These are phyloP conservation scores for Daldinia decipiens DNA, from an alignment of 495 filamentous ascomycete genomes.

Conservation along the genomic window DNA sequence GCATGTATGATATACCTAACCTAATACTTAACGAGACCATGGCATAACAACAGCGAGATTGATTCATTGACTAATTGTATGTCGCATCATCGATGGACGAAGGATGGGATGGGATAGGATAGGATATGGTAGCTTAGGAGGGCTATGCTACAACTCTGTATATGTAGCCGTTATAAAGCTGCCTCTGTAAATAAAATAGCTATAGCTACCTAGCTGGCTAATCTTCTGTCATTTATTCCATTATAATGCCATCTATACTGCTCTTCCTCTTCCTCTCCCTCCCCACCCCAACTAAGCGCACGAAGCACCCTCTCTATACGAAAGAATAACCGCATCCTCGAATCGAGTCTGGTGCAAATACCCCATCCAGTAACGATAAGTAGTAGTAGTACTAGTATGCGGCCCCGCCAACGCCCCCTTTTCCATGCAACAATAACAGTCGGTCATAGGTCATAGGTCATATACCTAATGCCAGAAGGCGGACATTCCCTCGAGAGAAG, in stretches of 20 bases:
- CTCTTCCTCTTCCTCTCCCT: neutral
- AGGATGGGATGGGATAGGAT: neutral
- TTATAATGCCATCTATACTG: slow-evolving; percentile 12
- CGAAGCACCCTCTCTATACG: neutral
- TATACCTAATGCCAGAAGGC: neutral
- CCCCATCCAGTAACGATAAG: slow-evolving; percentile 21
- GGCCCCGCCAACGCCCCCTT: slow-evolving; percentile 20
- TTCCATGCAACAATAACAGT: neutral
- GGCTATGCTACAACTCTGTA: neutral
- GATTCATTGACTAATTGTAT: neutral
- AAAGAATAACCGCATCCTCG: neutral
- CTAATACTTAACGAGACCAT: slow-evolving; percentile 22
- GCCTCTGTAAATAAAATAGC: neutral
- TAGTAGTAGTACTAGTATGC: neutral
- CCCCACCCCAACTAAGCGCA: slow-evolving; percentile 3
- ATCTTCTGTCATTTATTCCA: slow-evolving; percentile 23
- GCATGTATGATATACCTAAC: neutral
- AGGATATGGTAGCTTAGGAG: too few species aligned
- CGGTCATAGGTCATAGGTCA: too few species aligned
- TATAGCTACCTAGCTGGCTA: slow-evolving; percentile 3
- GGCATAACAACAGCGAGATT: slow-evolving; percentile 18
- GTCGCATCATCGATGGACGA: neutral
- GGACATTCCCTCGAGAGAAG: neutral
- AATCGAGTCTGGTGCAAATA: neutral
- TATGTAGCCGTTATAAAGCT: neutral